phyloP scores from a whole-genome alignment of 345 rosid genomes.

The Acer yangbiense region DNA sequence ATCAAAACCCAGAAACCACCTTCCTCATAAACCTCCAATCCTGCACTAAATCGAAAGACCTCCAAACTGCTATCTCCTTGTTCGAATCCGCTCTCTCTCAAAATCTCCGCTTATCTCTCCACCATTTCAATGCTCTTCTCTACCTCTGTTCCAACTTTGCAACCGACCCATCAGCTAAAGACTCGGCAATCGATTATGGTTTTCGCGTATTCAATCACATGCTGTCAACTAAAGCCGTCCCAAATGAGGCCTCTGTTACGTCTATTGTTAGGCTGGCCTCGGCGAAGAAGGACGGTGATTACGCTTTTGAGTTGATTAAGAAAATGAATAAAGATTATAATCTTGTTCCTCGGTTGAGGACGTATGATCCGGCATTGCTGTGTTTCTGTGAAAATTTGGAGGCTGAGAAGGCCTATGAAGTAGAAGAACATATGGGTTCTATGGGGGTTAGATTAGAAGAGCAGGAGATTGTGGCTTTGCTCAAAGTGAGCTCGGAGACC shows the following conservation, averaged over 20 bases:
- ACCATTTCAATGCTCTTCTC: conserved; percentile 67
- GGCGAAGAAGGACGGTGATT: conserved; percentile 72
- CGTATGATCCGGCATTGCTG: conserved; percentile 71
- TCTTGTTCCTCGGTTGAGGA: conserved; percentile 68
- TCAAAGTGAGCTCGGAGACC: conserved; percentile 64
- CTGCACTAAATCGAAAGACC: conserved; percentile 62
- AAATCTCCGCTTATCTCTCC: conserved; percentile 47
- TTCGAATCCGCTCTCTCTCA: conserved; percentile 52
- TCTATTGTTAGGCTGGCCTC: conserved; percentile 69
- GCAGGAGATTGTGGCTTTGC: conserved; percentile 60
- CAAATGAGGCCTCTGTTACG: conserved; percentile 75
- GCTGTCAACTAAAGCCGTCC: conserved; percentile 46
- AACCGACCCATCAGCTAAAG: conserved; percentile 37
- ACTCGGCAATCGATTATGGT: conserved; percentile 42
- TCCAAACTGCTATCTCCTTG: conserved; percentile 63
- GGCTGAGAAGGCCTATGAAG: conserved; percentile 72
- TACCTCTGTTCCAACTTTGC: conserved; percentile 65
- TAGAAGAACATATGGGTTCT: conserved; percentile 68
- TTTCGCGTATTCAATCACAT: conserved; percentile 61
- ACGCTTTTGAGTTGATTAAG: conserved; percentile 66
- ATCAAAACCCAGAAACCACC: conserved; percentile 51
- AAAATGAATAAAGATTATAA: conserved; percentile 44
- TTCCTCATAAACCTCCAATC: conserved; percentile 63
- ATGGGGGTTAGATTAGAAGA: conserved; percentile 66
- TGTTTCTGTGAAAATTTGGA: conserved; percentile 69